A percentile compares a stretch with the other conserved stretches of the same genome.
Conservation (phyloP, 2,329 filamentous ascomycete species). For the Calycina herbarum region DNA sequence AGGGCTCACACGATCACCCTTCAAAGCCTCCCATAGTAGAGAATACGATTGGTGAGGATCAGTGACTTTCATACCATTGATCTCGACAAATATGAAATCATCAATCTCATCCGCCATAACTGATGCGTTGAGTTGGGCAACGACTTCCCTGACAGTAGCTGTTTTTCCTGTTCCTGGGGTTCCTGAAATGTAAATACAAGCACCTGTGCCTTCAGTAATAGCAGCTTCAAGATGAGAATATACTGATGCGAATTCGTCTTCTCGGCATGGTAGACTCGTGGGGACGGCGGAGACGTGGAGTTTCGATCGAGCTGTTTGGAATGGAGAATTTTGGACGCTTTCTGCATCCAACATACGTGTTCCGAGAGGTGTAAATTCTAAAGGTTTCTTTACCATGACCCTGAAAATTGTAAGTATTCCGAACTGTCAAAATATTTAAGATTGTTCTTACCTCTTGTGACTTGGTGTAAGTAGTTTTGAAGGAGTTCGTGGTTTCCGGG, state of each 20-base stretch:
- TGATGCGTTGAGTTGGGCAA: slow-evolving; percentile 82
- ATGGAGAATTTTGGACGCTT: slow-evolving; percentile 78
- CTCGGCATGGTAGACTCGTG: slow-evolving; percentile 82
- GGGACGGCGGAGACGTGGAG: slow-evolving; percentile 95
- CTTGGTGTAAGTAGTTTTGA: slow-evolving; percentile 56
- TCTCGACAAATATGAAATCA: slow-evolving; percentile 98
- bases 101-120: slow-evolving; percentile 90
- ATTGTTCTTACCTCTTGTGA: slow-evolving; percentile 53
- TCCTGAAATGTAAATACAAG: slow-evolving; percentile 99
- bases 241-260: slow-evolving; percentile 86
- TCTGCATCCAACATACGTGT: slow-evolving; percentile 79
- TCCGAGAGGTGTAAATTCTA: slow-evolving; percentile 94
- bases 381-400: slow-evolving; percentile 77
- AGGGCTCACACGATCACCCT: slow-evolving; percentile 88
- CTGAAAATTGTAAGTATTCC: slow-evolving; percentile 33
- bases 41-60: slow-evolving; percentile 97
- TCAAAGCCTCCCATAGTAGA: slow-evolving; percentile 91
- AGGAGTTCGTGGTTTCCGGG: slow-evolving; percentile 42
- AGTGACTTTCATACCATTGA: slow-evolving; percentile 99
- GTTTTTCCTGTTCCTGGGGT: slow-evolving; percentile 97
- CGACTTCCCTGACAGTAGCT: slow-evolving; percentile 92
- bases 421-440: neutral
- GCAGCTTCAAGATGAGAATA: slow-evolving; percentile 93
- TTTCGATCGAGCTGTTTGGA: slow-evolving; percentile 83
- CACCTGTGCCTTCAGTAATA: slow-evolving; percentile 88